These are phyloP conservation scores for Phlebiopsis gigantea DNA, from an alignment of 768 basidiomycete genomes.

Conservation along the genomic window DNA sequence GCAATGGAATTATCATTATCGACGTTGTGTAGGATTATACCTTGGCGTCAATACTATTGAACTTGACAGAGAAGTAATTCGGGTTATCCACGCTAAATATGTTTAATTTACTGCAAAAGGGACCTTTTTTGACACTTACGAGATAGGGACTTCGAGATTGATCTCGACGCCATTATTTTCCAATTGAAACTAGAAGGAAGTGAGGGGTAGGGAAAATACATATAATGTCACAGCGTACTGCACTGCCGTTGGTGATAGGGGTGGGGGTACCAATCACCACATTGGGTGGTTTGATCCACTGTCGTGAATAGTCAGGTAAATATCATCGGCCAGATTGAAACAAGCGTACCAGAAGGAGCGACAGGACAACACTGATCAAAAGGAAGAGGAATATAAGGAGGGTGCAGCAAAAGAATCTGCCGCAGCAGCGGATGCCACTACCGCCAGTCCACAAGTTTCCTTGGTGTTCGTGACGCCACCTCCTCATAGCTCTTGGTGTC, in stretches of 20 bases:
- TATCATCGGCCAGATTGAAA: too few relatives aligned
- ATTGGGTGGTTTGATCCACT: conserved; percentile 80
- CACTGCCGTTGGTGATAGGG: conserved; percentile 35
- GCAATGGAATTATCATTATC: not conserved
- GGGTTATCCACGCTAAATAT: conserved; percentile 66
- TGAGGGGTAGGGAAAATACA: not conserved
- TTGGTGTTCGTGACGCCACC: conserved; percentile 45
- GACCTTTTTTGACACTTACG: conserved; percentile 35
- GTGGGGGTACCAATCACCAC: conserved; percentile 46
- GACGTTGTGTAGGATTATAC: too few relatives aligned
- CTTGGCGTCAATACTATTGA: conserved; percentile 59
- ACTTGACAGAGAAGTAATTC: conserved; percentile 68
- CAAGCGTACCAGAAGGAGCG: conserved; percentile 58
- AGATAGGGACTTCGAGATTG: conserved; percentile 61
- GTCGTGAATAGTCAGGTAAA: conserved; percentile 3
- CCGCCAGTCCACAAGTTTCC: conserved; percentile 72
- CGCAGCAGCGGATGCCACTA: conserved; percentile 51
- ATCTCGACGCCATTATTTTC: conserved; percentile 41
- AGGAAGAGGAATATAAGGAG: conserved; percentile 62
- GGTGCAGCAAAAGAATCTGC: conserved; percentile 74
- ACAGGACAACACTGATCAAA: conserved; percentile 57
- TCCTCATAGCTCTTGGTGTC: conserved; percentile 20
- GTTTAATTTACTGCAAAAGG: conserved; percentile 2
- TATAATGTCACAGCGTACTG: conserved; percentile 38
- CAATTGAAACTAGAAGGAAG: conserved; percentile 25